Evolutionary conservation across 2,329 filamentous ascomycete genomes (phyloP).

Genomic region (Penicillium thymicola): DNA sequence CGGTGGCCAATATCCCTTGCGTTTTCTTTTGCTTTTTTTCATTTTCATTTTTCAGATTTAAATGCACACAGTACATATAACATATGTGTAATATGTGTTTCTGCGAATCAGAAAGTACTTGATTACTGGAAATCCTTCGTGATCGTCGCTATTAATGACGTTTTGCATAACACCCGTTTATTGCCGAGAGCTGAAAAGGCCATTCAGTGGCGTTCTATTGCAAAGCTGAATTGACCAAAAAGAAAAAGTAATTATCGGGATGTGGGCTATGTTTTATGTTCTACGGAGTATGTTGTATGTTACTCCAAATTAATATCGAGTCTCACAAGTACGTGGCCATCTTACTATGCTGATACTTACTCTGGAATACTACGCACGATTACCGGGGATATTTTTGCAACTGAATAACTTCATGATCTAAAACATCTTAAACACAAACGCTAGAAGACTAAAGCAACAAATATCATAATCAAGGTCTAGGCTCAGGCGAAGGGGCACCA

Average conservation of each 20-base stretch:
- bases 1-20: background rate
- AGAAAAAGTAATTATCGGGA: too few relatives aligned
- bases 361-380: background rate
- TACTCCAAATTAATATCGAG: background rate
- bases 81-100: background rate
- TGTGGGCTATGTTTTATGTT: background rate
- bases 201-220: background rate
- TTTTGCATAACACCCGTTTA: background rate
- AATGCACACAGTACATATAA: too few relatives aligned
- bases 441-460: background rate
- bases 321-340: background rate
- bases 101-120: background rate
- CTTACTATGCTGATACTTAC: background rate
- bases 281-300: background rate
- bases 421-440: background rate
- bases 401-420: background rate
- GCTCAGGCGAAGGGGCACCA: slow-evolving; percentile 7
- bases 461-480: background rate
- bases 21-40: background rate
- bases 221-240: background rate
- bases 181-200: background rate
- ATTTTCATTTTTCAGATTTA: background rate
- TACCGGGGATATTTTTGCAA: background rate
- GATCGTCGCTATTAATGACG: slow-evolving; percentile 7
- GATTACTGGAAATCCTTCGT: background rate